phyloP scores from a whole-genome alignment of 306 rosid genomes.

The Canavalia ensiformis region DNA sequence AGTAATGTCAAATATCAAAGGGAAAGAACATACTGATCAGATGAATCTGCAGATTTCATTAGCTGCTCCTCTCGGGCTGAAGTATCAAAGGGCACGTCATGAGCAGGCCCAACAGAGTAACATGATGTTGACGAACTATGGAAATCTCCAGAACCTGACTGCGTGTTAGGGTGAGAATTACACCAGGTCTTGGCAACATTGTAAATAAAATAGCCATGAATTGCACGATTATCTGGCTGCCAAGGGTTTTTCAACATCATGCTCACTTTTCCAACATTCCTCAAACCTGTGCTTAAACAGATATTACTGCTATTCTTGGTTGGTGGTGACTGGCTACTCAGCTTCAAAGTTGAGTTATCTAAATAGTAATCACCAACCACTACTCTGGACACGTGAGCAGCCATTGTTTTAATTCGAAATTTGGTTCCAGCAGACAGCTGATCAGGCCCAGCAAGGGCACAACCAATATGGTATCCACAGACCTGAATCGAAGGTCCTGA shows the following conservation, averaged over 20 bases:
- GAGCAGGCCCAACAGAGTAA: constrained; percentile 74
- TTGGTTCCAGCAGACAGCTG: constrained; percentile 50
- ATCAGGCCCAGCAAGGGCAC: constrained; percentile 54
- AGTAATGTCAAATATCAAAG: not conserved
- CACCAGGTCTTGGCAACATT: constrained; percentile 67
- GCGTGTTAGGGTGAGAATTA: constrained; percentile 46
- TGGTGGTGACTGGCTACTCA: constrained; percentile 36
- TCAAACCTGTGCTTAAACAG: constrained; percentile 43
- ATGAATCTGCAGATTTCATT: constrained; percentile 67
- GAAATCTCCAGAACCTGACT: constrained; percentile 66
- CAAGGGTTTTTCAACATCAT: constrained; percentile 74
- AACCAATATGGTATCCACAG: constrained; percentile 75
- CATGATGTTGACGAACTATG: constrained; percentile 65
- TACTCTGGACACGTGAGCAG: constrained; percentile 60
- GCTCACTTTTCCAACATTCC: constrained; percentile 61
- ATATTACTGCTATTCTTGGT: constrained; percentile 46
- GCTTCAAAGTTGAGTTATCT: constrained; percentile 50
- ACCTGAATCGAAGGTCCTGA: constrained; percentile 76
- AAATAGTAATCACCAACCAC: constrained; percentile 57
- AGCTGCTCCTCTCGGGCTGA: constrained; percentile 73
- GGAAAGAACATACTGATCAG: constrained; percentile 68
- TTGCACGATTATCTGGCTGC: constrained; percentile 59
- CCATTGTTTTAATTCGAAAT: constrained; percentile 68
- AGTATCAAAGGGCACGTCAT: constrained; percentile 76
- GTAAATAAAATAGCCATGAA: constrained; percentile 73